A percentile compares a stretch with the other conserved stretches of the same genome.
phyloP scores from a whole-genome alignment of 2,329 filamentous ascomycete genomes.

The Mycosphaerella sp. region DNA sequence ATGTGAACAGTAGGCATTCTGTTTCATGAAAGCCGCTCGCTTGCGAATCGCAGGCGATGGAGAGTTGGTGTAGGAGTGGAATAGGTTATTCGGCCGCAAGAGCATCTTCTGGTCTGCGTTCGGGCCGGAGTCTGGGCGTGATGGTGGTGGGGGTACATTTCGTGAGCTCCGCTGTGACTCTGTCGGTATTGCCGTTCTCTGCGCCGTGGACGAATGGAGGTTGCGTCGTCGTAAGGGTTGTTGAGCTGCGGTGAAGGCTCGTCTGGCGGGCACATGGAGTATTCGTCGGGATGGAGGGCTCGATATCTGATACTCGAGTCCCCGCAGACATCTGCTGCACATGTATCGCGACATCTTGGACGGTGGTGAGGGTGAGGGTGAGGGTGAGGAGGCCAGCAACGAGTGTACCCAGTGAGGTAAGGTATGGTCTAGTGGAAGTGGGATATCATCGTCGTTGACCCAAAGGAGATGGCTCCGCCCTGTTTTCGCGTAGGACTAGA shows the following conservation, averaged over 20 bases:
- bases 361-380: too few species aligned
- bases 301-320: conserved; percentile 6
- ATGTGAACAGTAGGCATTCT: conserved; percentile 91
- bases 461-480: too few species aligned
- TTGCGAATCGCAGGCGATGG: conserved; percentile 81
- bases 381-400: too few species aligned
- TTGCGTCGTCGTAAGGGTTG: conserved; percentile 19
- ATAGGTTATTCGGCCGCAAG: conserved; percentile 72
- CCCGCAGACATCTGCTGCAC: conserved; percentile 25
- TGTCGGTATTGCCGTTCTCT: conserved; percentile 18
- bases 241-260: conserved; percentile 21
- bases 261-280: conserved; percentile 9
- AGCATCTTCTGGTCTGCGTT: conserved; percentile 34
- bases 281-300: conserved; percentile 9
- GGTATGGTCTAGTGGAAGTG: too few species aligned
- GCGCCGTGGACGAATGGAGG: conserved; percentile 21
- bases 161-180: not conserved
- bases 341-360: conserved; percentile 16
- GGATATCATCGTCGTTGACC: not conserved
- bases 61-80: conserved; percentile 85
- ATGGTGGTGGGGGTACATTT: conserved; percentile 2
- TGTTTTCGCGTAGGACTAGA: too few species aligned
- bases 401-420: too few species aligned
- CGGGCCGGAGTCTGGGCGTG: conserved; percentile 1
- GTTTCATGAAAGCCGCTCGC: conserved; percentile 82